Evolutionary conservation across 495 filamentous ascomycete species (phyloP), one percentile per base, ranked within the genome.

Genomic region (Tuber calosporum): DNA sequence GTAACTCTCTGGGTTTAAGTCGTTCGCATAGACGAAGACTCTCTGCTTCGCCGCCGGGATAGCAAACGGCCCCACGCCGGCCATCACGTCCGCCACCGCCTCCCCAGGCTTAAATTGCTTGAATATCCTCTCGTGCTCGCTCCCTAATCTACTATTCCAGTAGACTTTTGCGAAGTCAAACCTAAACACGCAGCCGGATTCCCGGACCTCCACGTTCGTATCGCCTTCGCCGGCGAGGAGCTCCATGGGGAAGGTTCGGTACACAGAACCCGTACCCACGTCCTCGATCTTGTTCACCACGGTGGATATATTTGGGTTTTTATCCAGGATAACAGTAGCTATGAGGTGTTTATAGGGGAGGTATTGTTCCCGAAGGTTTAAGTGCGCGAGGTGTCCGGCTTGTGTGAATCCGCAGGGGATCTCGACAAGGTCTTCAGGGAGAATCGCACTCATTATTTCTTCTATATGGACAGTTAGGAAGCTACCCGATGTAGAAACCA

Each of bases 21-120:
- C 95, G 81, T 98, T 98, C 17, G 93, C 95, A 91, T 91, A 97
- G 48, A 97, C 94, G 77, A 97, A 94, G n/a, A 93, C 91, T 67
- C 88, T 87, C 82, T 90, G 93, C 84, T 90, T 94, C 38, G 92
- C 95, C 1, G 95, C 94, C 0, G 95, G 95, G 3, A 98, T 85
- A 40, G 94, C 94, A 82, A 99, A 99, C 1, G 95, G 95, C 1
- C 95, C 95, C 66, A 99, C 92, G 42, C 95, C 95, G 13, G 94
- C 94, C 95, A 99, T 99, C 74, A 97, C 92, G 82, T 99, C 95
- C 84, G 90, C 93, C 11, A 98, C 91, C 37, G 93, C 93, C 76
- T 97, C 92, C 36, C 95, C 93, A 1, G 88, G 87, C 58, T 87
- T 83, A 84, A 98, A 99, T 71, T 90, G 84, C 67, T 87, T 84